Conservation (phyloP, 2,329 filamentous ascomycete genomes). For the Penicillium occitanis region DNA sequence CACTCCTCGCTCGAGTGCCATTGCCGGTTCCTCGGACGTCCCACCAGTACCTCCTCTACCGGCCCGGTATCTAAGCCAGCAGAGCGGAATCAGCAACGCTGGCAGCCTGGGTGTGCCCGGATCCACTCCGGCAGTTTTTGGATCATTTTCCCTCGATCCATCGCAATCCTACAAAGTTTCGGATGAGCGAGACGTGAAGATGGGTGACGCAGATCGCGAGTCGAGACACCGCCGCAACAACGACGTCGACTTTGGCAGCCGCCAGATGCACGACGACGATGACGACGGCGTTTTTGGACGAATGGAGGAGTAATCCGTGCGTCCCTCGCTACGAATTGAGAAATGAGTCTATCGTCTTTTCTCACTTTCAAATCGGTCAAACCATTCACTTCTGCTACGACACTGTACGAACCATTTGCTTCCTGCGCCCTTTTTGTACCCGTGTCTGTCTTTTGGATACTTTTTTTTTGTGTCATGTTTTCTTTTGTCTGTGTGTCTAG, state of each 20-base stretch:
- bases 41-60: conserved; percentile 88
- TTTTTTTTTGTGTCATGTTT: conserved; percentile 9
- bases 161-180: conserved; percentile 51
- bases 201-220: conserved; percentile 59
- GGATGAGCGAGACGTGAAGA: conserved; percentile 63
- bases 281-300: conserved; percentile 93
- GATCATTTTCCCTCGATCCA: conserved; percentile 45
- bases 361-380: conserved; percentile 21
- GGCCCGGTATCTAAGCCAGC: conserved; percentile 68
- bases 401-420: conserved; percentile 35
- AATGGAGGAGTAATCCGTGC: conserved; percentile 75
- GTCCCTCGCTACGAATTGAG: conserved; percentile 17
- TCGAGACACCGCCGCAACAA: conserved; percentile 46
- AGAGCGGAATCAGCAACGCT: conserved; percentile 48
- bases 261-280: conserved; percentile 70
- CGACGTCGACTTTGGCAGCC: conserved; percentile 63
- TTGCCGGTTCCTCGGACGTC: conserved; percentile 66
- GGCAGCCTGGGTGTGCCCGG: conserved; percentile 31
- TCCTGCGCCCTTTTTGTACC: background rate
- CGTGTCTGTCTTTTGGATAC: conserved; percentile 4
- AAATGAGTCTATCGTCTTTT: background rate
- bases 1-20: conserved; percentile 68
- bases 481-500: conserved; percentile 10
- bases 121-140: conserved; percentile 42
- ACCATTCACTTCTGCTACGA: conserved; percentile 29